Base-by-base conservation (phyloP, 371 early-diverging fungal species). In the Globomyces sp. region DNA sequence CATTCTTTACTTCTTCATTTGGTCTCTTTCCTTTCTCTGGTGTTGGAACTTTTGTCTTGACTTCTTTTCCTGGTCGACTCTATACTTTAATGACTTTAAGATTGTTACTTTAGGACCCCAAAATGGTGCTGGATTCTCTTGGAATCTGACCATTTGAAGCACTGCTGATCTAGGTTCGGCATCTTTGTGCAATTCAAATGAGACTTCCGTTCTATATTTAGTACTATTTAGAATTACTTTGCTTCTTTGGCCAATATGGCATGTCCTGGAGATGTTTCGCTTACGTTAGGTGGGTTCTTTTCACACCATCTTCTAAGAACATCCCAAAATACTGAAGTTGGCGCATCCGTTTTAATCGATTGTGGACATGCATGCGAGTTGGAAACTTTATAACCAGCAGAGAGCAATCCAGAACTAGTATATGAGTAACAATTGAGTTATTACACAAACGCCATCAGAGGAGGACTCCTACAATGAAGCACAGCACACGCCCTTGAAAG, bases 281-380 rank as follows among this genome's bases (percentile, higher is more conserved):
- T 74, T 68, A 63, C 42, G 37, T 79, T 81, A 24, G 91, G 89
- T 9, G 89, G 91, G 66, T 90, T 63, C 51, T 85, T 69, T 70
- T 88, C 86, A 48, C 87, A 85, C 85, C 88, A 90, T 5, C 81
- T 80, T 55, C 93, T 76, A 80, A 99, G 80, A 46, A 98, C 80
- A 73, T 96, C 95, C 95, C 98, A 97, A n/a, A 99, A 69, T 1
- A 95, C 87, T 4, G 74, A 60, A 1, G 89, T 68, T 6, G 98
- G 98, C 0, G 99, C 99, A 77, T 96, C 82, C 0, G 99, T 99
- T 77, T 99, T 99, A 69, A 99, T 80, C 0, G 93, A 86, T 51
- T 86, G 88, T 10, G 89, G 83, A 2, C 80, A 73, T 63, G 93
- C 90, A 81, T 99, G 99, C 10, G 96, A 90, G 1, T 88, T 80